phyloP scores from a whole-genome alignment of 2,329 filamentous ascomycete species.

The Colletotrichum godetiae region DNA sequence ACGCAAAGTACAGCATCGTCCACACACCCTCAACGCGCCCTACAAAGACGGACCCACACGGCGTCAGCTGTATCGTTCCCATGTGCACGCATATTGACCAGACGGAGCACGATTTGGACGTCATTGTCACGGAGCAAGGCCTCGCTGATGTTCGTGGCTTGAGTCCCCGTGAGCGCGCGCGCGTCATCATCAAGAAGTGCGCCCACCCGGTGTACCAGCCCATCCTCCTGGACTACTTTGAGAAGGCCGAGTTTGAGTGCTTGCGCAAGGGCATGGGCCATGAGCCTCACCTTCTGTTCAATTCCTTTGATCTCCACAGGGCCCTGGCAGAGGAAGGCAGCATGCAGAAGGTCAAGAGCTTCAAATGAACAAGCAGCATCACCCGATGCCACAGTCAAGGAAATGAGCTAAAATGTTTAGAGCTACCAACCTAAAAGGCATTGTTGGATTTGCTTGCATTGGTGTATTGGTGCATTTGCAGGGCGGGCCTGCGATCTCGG shows the following conservation, averaged over 20 bases:
- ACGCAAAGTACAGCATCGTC: constrained; percentile 89
- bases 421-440: not conserved
- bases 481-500: not conserved
- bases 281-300: constrained; percentile 88
- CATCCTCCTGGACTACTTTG: constrained; percentile 84
- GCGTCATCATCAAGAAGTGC: constrained; percentile 89
- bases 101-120: constrained; percentile 91
- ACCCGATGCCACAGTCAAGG: constrained; percentile 58
- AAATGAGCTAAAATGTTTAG: constrained; percentile 44
- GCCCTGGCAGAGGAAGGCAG: constrained; percentile 84
- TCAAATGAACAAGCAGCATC: constrained; percentile 50
- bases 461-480: constrained; percentile 7
- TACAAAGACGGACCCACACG: constrained; percentile 83
- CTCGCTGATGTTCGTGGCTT: constrained; percentile 88
- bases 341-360: constrained; percentile 82
- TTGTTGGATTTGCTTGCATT: not conserved
- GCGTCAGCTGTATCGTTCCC: constrained; percentile 89
- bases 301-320: constrained; percentile 90
- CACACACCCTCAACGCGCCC: constrained; percentile 87
- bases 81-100: constrained; percentile 94
- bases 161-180: constrained; percentile 81
- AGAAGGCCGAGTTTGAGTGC: constrained; percentile 88
- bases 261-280: constrained; percentile 89
- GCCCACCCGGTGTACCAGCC: constrained; percentile 87
- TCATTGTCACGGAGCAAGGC: constrained; percentile 82